Evolutionary conservation across 352 stramenopile species (phyloP), one percentile per base, ranked within the genome.

Genomic region (Phytophthora syringae): DNA sequence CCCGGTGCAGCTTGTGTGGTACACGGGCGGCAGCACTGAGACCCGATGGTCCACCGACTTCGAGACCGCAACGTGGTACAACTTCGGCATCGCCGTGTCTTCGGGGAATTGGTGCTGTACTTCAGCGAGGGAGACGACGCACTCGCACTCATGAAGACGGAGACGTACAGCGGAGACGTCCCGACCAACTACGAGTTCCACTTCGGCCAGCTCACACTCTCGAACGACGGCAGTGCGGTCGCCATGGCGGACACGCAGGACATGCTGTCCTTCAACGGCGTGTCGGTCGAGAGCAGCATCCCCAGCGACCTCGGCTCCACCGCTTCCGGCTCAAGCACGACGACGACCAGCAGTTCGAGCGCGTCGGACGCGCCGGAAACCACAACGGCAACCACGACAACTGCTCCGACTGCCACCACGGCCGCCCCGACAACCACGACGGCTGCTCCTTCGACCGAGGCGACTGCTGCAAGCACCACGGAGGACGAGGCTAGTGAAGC

Each of bases 141-240:
- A 4, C 69, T 89, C 20, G 71, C 69, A 21, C 67, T 87, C 36
- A 77, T 64, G 34, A 84, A 70, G 52, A 79, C 69, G 2, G 74
- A 79, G 45, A 66, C 58, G 4, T 66, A 79, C 60, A 60, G 28
- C 1, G 57, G 56, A 51, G 40, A 30, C 27, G 57, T 72, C 10
- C 53, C 76, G 10, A 69, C 43, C 21, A 67, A 72, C 71, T 80
- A 86, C 54, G 80, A 91, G 69, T 84, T 88, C 54, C 80, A 91
- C 70, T 81, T 86, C 40, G 82, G 80, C 40, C 69, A 84, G 63
- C 74, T 91, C 63, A 89, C 82, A 43, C 76, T 90, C 43, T 89
- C 82, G 28, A 73, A 82, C 56, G 80, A 86, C 60, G 80, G 78
- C 51, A 84, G 73, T 43, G 55, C 56, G 2, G 76, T 80, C 22